Evolutionary conservation across 2,329 filamentous ascomycete species (phyloP).

Genomic region (Periconia digitata): DNA sequence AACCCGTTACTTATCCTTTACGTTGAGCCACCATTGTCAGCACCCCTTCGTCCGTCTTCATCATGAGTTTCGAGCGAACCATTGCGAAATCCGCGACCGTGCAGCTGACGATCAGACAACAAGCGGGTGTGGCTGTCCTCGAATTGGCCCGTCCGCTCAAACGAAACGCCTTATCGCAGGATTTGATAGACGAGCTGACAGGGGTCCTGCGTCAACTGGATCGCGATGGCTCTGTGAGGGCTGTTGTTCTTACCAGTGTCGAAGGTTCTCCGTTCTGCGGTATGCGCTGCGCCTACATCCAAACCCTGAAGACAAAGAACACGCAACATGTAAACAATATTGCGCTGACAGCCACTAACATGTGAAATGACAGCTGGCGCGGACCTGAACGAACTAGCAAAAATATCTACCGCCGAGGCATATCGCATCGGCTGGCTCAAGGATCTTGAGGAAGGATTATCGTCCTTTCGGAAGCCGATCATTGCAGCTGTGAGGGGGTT

Average conservation of each 20-base stretch:
- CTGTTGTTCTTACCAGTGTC: constrained; percentile 72
- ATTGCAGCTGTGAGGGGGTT: constrained; percentile 91
- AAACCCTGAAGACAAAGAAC: neutral
- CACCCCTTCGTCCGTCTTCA: neutral
- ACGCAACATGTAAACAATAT: neutral
- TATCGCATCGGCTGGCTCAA: constrained; percentile 89
- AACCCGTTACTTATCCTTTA: neutral
- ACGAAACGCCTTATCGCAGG: constrained; percentile 59
- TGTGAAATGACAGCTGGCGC: constrained; percentile 65
- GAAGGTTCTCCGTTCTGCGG: constrained; percentile 71
- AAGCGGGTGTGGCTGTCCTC: constrained; percentile 49
- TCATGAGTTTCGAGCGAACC: constrained; percentile 6
- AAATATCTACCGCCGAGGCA: constrained; percentile 79
- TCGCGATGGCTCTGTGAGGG: constrained; percentile 15
- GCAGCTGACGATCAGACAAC: constrained; percentile 13
- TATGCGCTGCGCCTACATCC: constrained; percentile 46
- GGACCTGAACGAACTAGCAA: constrained; percentile 96
- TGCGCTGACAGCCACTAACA: too few relatives aligned
- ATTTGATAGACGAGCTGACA: constrained; percentile 47
- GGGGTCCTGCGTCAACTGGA: constrained; percentile 13
- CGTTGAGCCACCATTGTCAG: neutral
- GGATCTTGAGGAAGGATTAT: constrained; percentile 80
- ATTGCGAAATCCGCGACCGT: constrained; percentile 7
- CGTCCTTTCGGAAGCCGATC: constrained; percentile 81
- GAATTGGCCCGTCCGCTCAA: constrained; percentile 57